A percentile compares a stretch with the other conserved stretches of the same genome.
phyloP scores from a whole-genome alignment of 2,329 filamentous ascomycete genomes.

The Calonectria henricotiae region DNA sequence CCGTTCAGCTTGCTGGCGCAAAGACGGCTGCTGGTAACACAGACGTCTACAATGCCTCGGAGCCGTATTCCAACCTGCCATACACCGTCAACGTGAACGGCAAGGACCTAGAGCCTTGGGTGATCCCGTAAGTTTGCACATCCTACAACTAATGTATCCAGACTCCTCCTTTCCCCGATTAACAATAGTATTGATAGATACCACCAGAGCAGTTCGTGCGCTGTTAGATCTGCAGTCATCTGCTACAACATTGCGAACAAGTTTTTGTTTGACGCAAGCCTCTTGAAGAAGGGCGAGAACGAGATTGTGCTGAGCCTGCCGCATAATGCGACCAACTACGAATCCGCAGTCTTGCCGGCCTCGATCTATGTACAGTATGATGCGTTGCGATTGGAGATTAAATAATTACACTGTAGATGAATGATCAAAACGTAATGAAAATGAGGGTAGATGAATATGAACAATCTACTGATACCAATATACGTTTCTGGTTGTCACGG shows the following conservation, averaged over 20 bases:
- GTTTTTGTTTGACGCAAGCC: conserved; percentile 69
- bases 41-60: conserved; percentile 68
- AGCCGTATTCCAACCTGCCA: conserved; percentile 69
- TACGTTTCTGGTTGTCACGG: too few species aligned
- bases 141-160: conserved; percentile 12
- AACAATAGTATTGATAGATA: conserved; percentile 41
- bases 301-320: conserved; percentile 73
- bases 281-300: conserved; percentile 70
- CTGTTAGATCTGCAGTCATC: conserved; percentile 72
- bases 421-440: background rate
- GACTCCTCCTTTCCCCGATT: background rate
- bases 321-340: conserved; percentile 72
- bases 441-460: background rate
- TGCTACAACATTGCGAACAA: conserved; percentile 77
- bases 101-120: conserved; percentile 66
- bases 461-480: background rate
- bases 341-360: conserved; percentile 70
- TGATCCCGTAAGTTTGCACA: conserved; percentile 66
- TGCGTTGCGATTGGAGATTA: conserved; percentile 73
- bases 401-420: conserved; percentile 31
- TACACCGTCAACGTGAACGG: conserved; percentile 64
- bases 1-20: conserved; percentile 75
- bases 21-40: conserved; percentile 77
- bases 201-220: conserved; percentile 66
- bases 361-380: conserved; percentile 78